A percentile compares a stretch with the other conserved stretches of the same genome.
Evolutionary conservation across 2,329 filamentous ascomycete species (phyloP).

Genomic region (Leptodontidium sp.): DNA sequence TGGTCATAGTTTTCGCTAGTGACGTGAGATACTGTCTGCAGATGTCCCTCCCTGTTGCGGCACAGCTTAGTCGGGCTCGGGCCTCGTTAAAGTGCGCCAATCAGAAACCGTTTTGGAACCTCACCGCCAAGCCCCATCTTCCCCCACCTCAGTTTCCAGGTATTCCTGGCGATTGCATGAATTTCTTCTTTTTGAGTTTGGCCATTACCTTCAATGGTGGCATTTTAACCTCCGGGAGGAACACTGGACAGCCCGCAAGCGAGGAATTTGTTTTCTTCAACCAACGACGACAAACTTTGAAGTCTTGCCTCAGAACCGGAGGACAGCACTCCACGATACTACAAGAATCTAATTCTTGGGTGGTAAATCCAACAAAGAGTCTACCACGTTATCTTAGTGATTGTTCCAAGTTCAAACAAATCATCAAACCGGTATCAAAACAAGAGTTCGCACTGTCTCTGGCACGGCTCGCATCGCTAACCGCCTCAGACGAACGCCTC

Average conservation of each 20-base stretch:
- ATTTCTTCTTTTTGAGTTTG: background rate
- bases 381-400: too few relatives aligned
- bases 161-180: background rate
- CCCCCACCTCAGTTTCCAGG: background rate
- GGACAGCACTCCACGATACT: too few relatives aligned
- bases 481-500: background rate
- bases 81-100: slow-evolving; percentile 3
- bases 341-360: too few relatives aligned
- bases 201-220: background rate
- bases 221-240: background rate
- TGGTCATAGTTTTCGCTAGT: too few relatives aligned
- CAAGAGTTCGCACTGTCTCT: background rate
- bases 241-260: background rate
- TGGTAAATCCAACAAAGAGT: too few relatives aligned
- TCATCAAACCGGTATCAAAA: slow-evolving; percentile 3
- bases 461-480: slow-evolving; percentile 10
- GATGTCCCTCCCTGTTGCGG: background rate
- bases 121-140: background rate
- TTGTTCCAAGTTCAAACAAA: background rate
- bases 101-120: background rate
- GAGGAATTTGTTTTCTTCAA: background rate
- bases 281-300: background rate
- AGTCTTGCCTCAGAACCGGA: background rate
- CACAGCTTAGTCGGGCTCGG: background rate
- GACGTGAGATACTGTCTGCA: background rate